phyloP scores from a whole-genome alignment of 352 stramenopile genomes.

The Phytophthora colocasiae region DNA sequence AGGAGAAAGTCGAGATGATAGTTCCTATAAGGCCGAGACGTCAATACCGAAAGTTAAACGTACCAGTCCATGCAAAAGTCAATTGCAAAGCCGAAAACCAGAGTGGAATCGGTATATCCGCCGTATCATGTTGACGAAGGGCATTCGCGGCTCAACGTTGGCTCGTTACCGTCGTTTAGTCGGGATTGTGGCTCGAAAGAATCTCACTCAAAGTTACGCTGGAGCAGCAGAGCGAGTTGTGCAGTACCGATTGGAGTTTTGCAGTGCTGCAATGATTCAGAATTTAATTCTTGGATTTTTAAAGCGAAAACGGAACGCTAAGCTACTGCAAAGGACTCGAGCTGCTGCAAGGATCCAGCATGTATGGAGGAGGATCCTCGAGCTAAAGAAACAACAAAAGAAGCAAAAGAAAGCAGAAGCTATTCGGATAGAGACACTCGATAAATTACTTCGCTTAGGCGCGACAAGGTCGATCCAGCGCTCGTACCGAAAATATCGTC shows the following conservation, averaged over 20 bases:
- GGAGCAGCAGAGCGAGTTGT: slow-evolving; percentile 29
- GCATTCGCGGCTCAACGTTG: slow-evolving; percentile 41
- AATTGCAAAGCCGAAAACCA: slow-evolving; percentile 11
- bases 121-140: slow-evolving; percentile 33
- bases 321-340: slow-evolving; percentile 8
- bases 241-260: slow-evolving; percentile 26
- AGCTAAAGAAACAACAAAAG: slow-evolving; percentile 8
- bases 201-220: slow-evolving; percentile 23
- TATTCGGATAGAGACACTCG: slow-evolving; percentile 2
- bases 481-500: slow-evolving; percentile 21
- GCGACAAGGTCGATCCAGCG: slow-evolving; percentile 17
- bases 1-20: slow-evolving; percentile 6
- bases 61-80: slow-evolving; percentile 18
- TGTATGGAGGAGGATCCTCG: slow-evolving; percentile 11
- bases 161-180: slow-evolving; percentile 51
- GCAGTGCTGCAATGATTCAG: slow-evolving; percentile 24
- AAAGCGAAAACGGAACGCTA: slow-evolving; percentile 16
- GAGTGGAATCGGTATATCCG: slow-evolving; percentile 32
- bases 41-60: slow-evolving; percentile 12
- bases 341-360: slow-evolving; percentile 23
- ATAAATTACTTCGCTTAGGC: slow-evolving; percentile 3
- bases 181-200: slow-evolving; percentile 39
- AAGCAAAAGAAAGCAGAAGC: slow-evolving; percentile 11
- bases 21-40: slow-evolving; percentile 9
- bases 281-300: slow-evolving; percentile 26